Conservation (phyloP, 2,329 filamentous ascomycete species). For the Diaporthe destruens region DNA sequence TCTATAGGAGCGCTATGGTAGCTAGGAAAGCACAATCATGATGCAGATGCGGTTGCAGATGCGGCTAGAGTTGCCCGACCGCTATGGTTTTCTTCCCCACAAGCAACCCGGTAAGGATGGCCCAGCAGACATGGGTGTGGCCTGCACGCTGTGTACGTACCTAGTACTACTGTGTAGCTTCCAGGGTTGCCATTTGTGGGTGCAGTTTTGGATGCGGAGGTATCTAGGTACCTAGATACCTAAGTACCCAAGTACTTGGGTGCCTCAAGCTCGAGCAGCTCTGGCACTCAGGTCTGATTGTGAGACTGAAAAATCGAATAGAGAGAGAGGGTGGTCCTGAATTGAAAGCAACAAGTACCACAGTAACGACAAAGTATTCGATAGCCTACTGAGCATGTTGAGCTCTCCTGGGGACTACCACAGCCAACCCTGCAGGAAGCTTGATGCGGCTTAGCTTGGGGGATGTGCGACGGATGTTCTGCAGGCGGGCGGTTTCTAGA, state of each 20-base stretch:
- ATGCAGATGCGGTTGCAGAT: neutral
- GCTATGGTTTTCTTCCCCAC: neutral
- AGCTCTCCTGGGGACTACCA: neutral
- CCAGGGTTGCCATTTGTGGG: neutral
- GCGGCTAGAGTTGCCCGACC: neutral
- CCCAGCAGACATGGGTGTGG: neutral
- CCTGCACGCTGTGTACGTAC: neutral
- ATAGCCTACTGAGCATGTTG: neutral
- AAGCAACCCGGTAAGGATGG: neutral
- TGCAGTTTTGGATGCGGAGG: neutral
- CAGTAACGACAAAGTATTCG: neutral
- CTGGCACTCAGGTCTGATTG: neutral
- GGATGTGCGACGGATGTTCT: neutral
- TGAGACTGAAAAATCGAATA: neutral
- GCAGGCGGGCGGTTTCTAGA: conserved; percentile 5
- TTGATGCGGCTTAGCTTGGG: conserved; percentile 14
- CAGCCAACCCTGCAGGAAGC: neutral
- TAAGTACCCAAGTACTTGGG: no score
- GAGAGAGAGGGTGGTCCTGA: rapidly evolving
- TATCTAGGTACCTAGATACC: no score
- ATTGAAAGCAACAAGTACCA: neutral
- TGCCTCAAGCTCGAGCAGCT: neutral
- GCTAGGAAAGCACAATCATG: neutral
- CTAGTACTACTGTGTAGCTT: no score
- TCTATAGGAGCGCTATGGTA: no score